Base-by-base conservation (phyloP, 2,329 filamentous ascomycete genomes). In the Clarireedia paspali region DNA sequence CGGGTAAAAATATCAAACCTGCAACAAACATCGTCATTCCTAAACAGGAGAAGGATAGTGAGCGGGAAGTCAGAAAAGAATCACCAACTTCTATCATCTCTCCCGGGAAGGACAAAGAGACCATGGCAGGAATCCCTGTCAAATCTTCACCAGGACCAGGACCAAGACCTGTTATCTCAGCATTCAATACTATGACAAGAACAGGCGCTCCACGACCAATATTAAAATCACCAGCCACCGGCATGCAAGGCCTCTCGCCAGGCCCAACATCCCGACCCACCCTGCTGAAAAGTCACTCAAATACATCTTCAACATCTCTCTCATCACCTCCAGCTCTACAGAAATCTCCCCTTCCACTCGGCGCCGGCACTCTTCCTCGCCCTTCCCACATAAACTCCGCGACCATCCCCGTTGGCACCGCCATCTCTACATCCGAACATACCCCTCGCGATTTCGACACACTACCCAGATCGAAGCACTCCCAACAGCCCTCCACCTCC, bases 111-210 rank as follows among this genome's bases (percentile, higher is more conserved):
- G 34, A 9, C 1, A 39, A 23, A 40, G 51, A 53, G 4, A 48
- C 14, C 6, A 47, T 24, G 48, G 40, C n/a, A 9, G 48, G 38
- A 53, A 48, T 47, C 5, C 9, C 42, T 12, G 6, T 47, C 9
- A 39, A 53, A 27, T 53, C 30, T 38, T 26, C 10, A 12, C 30
- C 30, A 15, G 51, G 30, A 12, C 20, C 30, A 9, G 51, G 30
- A 9, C 51, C 51, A 27, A 42, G 51, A 39, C 51, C 51, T 14
- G 47, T 47, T 2, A 53, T 53, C 5, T 53, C 51, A 47, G 6
- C 51, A 9, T 47, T 52, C 14, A 52, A 53, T 15, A 53, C 30
- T n/a, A 47, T 30, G n/a, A 47, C 30, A 38, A 30, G 50, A 45
- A 12, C 42, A 17, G 17, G 20, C 17, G 44, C 2, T 26, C 44